Conservation (phyloP, 2,329 filamentous ascomycete species). For the Fonsecaea pedrosoi region DNA sequence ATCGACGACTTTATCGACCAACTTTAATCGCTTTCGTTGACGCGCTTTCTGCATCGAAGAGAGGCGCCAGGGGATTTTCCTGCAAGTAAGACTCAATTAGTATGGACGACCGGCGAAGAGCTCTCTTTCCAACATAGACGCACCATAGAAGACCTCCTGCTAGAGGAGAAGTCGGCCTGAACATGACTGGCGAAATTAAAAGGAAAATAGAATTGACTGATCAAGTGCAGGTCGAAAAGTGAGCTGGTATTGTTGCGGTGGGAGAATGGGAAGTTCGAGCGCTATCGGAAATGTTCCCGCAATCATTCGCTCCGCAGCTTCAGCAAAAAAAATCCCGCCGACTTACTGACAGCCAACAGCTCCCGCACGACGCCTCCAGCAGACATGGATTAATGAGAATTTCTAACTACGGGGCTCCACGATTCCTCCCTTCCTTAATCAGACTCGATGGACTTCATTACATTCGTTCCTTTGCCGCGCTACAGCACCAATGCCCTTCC, state of each 20-base stretch:
- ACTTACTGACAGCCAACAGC: conserved; percentile 19
- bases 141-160: conserved; percentile 85
- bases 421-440: not conserved
- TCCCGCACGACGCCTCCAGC: conserved; percentile 16
- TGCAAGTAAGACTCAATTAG: conserved; percentile 42
- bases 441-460: conserved; percentile 2
- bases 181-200: conserved; percentile 64
- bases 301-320: conserved; percentile 6
- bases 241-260: not conserved
- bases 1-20: conserved; percentile 85
- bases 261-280: not conserved
- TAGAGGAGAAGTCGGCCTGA: conserved; percentile 78
- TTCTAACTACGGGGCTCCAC: not conserved
- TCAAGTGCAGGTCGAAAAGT: not conserved
- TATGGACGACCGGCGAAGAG: not conserved
- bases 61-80: conserved; percentile 97
- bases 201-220: not conserved
- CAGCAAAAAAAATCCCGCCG: conserved; percentile 4
- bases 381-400: conserved; percentile 10
- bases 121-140: conserved; percentile 29
- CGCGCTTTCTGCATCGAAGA: conserved; percentile 89
- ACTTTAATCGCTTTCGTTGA: conserved; percentile 80
- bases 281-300: conserved; percentile 3
- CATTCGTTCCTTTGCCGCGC: not conserved
- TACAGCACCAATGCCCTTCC: conserved; percentile 38